Evolutionary conservation across 805 yeast species (phyloP), one percentile per base, ranked within the genome.

Genomic region (Zygoascus bituminiphila): DNA sequence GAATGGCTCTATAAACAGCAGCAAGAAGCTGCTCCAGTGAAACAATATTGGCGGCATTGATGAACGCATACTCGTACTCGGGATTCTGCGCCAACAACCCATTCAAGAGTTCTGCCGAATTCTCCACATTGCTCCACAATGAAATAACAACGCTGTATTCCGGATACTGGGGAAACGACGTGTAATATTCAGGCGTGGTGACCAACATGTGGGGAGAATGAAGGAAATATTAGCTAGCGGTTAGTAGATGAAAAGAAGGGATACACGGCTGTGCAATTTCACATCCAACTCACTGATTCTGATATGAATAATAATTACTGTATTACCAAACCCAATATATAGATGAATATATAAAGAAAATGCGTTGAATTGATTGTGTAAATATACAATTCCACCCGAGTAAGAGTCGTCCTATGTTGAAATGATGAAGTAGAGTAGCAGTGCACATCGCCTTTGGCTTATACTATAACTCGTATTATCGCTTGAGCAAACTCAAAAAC

Each of bases 401-500:
- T n/a, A n/a, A n/a, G n/a, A n/a, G n/a, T n/a, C n/a, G n/a, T n/a
- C n/a, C n/a, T n/a, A n/a, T n/a, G n/a, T n/a, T n/a, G n/a, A n/a
- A n/a, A n/a, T n/a, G n/a, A n/a, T n/a, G n/a, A n/a, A n/a, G n/a
- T n/a, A n/a, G n/a, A n/a, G n/a, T n/a, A n/a, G n/a, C n/a, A n/a
- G 22, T 2, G 5, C 14, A 19, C 10, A 10, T 40, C 20, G 43
- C 8, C 12, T 8, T 14, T 29, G 14, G 15, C 39, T 42, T 42
- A 20, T 14, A 12, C 9, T 12, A 10, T 14, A 19, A 40, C n/a
- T n/a, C 17, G 21, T 39, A 22, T 22, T 14, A 25, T 23, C 29
- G 19, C 37, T 48, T 53, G 25, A 89, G 71, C 52, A 89, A 71
- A 10, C 89, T 83, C 62, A 93, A 75, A 60, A 93, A 93, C 68